phyloP scores from a whole-genome alignment of 805 yeast genomes.

The Pichia eremophila region DNA sequence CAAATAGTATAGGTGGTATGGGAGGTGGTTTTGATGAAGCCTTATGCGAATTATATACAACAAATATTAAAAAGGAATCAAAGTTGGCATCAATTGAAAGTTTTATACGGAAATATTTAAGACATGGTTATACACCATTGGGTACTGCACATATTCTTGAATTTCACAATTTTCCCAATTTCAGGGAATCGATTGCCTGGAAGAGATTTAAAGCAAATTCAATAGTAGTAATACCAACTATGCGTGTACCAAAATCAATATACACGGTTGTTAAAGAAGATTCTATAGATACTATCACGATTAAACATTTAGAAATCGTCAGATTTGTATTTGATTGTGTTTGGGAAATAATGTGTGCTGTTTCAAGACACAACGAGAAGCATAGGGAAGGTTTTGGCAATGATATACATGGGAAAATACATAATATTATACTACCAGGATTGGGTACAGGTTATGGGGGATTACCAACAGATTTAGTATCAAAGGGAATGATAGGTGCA shows the following conservation, averaged over 20 bases:
- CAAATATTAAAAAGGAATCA: neutral
- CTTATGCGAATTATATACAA: constrained; percentile 22
- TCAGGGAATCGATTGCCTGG: constrained; percentile 23
- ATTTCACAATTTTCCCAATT: constrained; percentile 16
- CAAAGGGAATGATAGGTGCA: constrained; percentile 29
- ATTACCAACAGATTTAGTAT: constrained; percentile 24
- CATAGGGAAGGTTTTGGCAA: too few relatives aligned
- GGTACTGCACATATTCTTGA: constrained; percentile 23
- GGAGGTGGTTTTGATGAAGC: constrained; percentile 44
- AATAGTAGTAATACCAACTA: constrained; percentile 31
- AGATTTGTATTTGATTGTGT: constrained; percentile 29
- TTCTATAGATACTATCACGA: neutral
- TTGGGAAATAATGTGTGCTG: constrained; percentile 26
- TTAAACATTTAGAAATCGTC: neutral
- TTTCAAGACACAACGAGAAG: constrained; percentile 15
- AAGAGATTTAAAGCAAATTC: constrained; percentile 20
- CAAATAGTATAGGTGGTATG: constrained; percentile 40
- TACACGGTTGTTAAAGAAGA: neutral
- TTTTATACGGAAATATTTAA: constrained; percentile 12
- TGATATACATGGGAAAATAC: constrained; percentile 7
- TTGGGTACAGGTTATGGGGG: constrained; percentile 33
- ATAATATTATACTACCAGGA: constrained; percentile 28
- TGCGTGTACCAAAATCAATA: constrained; percentile 28
- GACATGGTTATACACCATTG: constrained; percentile 28
- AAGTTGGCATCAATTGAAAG: constrained; percentile 13